These are phyloP conservation scores for Tubosaeta sp. DNA, from an alignment of 768 basidiomycete genomes.

Conservation along the genomic window DNA sequence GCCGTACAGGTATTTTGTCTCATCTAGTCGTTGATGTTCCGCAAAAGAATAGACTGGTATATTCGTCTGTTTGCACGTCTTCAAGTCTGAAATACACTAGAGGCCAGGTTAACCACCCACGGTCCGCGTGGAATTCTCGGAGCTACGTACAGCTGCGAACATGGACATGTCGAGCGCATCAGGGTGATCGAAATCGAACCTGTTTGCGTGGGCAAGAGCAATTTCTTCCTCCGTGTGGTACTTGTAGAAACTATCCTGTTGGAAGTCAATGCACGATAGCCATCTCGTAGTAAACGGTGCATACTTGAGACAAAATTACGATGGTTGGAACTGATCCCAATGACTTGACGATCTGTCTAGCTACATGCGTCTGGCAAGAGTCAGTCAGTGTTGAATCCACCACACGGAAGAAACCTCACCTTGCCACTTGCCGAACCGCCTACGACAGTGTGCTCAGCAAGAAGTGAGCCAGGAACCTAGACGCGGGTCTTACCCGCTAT, in stretches of 20 bases:
- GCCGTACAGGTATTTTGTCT: conserved; percentile 88
- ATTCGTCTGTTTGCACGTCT: conserved; percentile 76
- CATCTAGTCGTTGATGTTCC: conserved; percentile 76
- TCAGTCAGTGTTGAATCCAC: conserved; percentile 1
- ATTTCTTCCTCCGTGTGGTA: conserved; percentile 74
- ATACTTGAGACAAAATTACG: conserved; percentile 84
- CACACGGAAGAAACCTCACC: conserved; percentile 37
- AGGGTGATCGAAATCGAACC: conserved; percentile 88
- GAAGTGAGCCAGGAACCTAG: background rate
- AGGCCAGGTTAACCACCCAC: background rate
- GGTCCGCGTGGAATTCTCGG: background rate
- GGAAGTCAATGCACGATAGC: background rate
- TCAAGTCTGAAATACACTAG: conserved; percentile 83
- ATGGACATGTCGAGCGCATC: conserved; percentile 88
- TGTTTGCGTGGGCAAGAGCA: conserved; percentile 73
- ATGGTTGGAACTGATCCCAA: conserved; percentile 85
- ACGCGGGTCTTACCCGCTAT: conserved; percentile 58
- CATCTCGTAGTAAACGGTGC: conserved; percentile 2
- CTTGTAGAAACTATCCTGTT: conserved; percentile 93
- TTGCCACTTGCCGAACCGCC: conserved; percentile 88
- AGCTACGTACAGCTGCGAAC: conserved; percentile 64
- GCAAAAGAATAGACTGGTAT: conserved; percentile 95
- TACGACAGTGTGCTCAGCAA: conserved; percentile 24
- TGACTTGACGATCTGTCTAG: conserved; percentile 72
- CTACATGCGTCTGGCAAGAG: conserved; percentile 69